Base-by-base conservation (phyloP, 2,329 filamentous ascomycete genomes). In the Colletotrichum shisoi region DNA sequence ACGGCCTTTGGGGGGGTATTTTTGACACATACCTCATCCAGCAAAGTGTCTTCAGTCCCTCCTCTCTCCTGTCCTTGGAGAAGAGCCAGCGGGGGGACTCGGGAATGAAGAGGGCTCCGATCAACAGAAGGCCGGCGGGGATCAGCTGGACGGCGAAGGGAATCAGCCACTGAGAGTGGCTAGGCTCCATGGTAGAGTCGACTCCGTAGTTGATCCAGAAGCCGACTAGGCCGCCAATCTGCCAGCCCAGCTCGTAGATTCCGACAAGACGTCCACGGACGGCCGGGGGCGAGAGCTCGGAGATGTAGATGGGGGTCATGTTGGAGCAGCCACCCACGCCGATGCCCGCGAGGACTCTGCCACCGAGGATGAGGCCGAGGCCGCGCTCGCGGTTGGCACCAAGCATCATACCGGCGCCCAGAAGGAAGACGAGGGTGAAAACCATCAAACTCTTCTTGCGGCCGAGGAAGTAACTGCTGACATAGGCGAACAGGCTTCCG, bases 361-460 rank as follows among this genome's bases (percentile, higher is more conserved):
- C 87, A 39, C 79, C 86, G 63, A 89, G 83, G 67, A 91, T 85
- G 67, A 86, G 78, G 4, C 86, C 89, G n/a, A 93, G 80, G 34
- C 89, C 89, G 37, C 87, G 82, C 3, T 83, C 78, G 11, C 81
- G 82, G 71, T 83, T 88, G 53, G 86, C 88, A 53, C 87, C 90
- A 27, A 93, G 79, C 88, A 92, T 93, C 70, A 93, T 75, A 60
- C 89, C 89, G 49, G 90, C 87, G 68, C 91, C 91, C 11, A 93
- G 73, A 60, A 87, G 82, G 76, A 94, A 94, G 70, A 94, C 71
- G 40, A 84, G 61, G 2, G 83, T 79, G 74, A 89, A 90, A 53
- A 87, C 70, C 70, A 88, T 79, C 2, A 94, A 81, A 24, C 87
- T 89, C 74, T 82, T 85, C 72, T 86, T 86, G 24, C 91, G 85